These are phyloP conservation scores for Russula lepida DNA, from an alignment of 768 basidiomycete genomes.

Conservation along the genomic window DNA sequence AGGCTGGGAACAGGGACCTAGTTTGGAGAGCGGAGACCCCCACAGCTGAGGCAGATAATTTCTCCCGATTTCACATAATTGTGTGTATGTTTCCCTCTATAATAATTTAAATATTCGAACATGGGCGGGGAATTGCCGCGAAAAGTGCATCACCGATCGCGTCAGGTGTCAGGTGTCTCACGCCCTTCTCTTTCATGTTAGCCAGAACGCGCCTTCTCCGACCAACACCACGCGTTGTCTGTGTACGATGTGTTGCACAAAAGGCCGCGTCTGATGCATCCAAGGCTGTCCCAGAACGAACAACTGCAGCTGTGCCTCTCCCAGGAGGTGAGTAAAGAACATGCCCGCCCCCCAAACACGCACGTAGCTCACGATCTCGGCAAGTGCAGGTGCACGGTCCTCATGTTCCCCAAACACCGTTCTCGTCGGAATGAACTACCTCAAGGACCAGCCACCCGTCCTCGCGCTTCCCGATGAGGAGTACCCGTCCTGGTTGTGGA, in stretches of 20 bases:
- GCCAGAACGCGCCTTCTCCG: conserved; percentile 1
- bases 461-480: conserved; percentile 71
- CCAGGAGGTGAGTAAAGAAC: neutral
- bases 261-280: neutral
- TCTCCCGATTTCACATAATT: neutral
- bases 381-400: conserved; percentile 30
- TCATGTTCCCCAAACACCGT: conserved; percentile 67
- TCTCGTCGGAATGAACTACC: conserved; percentile 71
- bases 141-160: too few species aligned
- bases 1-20: conserved; percentile 12
- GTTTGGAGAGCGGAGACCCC: neutral
- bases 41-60: neutral
- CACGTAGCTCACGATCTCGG: neutral
- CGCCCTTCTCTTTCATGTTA: neutral
- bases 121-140: too few species aligned
- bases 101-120: too few species aligned
- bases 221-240: neutral
- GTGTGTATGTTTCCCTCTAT: neutral
- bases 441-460: conserved; percentile 74
- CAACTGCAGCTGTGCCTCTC: neutral
- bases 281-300: neutral
- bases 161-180: neutral
- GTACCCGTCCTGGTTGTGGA: conserved; percentile 91
- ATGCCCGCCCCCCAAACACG: neutral
- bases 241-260: neutral